phyloP scores from a whole-genome alignment of 768 basidiomycete genomes.

The Suillus discolor region DNA sequence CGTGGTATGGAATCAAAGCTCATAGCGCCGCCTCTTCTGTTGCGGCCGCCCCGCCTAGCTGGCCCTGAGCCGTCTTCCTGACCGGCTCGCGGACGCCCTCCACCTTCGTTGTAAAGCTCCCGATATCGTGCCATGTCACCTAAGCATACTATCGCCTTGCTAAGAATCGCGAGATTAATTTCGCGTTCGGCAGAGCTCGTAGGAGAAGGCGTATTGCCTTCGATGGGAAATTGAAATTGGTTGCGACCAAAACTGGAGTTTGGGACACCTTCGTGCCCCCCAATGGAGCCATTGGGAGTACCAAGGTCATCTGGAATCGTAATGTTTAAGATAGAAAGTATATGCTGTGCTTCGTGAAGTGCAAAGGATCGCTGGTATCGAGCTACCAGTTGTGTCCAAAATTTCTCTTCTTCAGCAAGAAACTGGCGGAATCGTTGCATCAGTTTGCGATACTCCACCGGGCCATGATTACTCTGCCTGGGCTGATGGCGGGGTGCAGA shows the following conservation, averaged over 20 bases:
- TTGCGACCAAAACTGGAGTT: conserved; percentile 47
- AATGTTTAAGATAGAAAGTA: conserved; percentile 62
- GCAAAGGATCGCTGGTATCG: conserved; percentile 74
- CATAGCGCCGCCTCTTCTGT: conserved; percentile 49
- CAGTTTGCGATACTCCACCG: conserved; percentile 84
- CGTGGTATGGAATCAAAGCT: conserved; percentile 51
- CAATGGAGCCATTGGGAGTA: conserved; percentile 22
- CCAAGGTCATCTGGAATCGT: conserved; percentile 40
- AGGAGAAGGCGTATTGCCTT: conserved; percentile 42
- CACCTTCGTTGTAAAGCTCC: conserved; percentile 82
- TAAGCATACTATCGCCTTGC: conserved; percentile 87
- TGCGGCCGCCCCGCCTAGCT: conserved; percentile 43
- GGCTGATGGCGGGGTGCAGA: conserved; percentile 39
- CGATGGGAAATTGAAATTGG: conserved; percentile 65
- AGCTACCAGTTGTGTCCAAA: conserved; percentile 82
- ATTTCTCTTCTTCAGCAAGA: conserved; percentile 86
- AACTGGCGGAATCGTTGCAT: conserved; percentile 89
- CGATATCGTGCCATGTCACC: conserved; percentile 95
- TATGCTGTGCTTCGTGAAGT: conserved; percentile 63
- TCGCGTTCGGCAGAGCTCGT: conserved; percentile 55
- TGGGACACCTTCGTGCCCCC: conserved; percentile 17
- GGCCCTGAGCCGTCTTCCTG: conserved; percentile 58
- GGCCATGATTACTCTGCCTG: conserved; percentile 49
- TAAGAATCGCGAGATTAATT: conserved; percentile 71
- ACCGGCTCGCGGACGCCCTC: conserved; percentile 64